Evolutionary conservation across 192 early-diverging fungal species (phyloP).

Genomic region (Coemansia sp.): DNA sequence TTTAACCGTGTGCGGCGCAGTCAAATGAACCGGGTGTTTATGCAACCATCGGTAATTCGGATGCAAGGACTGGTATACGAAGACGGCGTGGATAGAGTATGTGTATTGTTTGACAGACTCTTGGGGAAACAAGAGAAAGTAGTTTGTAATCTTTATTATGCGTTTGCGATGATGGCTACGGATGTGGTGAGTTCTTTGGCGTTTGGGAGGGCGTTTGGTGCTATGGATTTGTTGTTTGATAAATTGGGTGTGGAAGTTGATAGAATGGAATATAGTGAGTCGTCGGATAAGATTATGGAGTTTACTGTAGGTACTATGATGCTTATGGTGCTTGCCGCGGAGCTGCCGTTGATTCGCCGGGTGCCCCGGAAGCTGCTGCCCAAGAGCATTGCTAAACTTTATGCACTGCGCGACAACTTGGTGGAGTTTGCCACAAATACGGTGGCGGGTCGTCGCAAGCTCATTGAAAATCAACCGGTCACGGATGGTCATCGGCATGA

Average conservation of each 20-base stretch:
- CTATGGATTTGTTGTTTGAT: constrained; percentile 13
- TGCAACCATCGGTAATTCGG: constrained; percentile 6
- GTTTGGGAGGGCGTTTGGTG: constrained; percentile 20
- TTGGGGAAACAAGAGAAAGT: not conserved
- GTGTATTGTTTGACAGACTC: constrained; percentile 19
- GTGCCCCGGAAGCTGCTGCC: constrained; percentile 10
- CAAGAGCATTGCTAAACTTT: constrained; percentile 4
- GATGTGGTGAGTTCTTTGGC: constrained; percentile 28
- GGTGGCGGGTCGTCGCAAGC: constrained; percentile 2
- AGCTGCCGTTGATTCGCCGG: constrained; percentile 9
- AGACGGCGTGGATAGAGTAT: constrained; percentile 21
- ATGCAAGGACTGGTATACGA: constrained; percentile 25
- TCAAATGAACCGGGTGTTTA: constrained; percentile 29
- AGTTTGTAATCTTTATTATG: constrained; percentile 12
- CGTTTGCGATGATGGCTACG: constrained; percentile 31
- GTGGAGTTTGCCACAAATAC: constrained; percentile 6
- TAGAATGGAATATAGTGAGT: not conserved
- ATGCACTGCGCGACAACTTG: constrained; percentile 11
- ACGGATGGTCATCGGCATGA: not conserved
- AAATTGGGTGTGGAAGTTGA: not conserved
- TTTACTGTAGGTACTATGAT: constrained; percentile 25
- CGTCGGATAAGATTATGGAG: constrained; percentile 9
- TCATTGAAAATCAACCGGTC: constrained; percentile 2
- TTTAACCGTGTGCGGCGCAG: constrained; percentile 23
- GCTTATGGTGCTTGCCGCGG: constrained; percentile 27